Evolutionary conservation across 352 stramenopile species (phyloP), one percentile per base, ranked within the genome.

Genomic region (Pythium sp.): DNA sequence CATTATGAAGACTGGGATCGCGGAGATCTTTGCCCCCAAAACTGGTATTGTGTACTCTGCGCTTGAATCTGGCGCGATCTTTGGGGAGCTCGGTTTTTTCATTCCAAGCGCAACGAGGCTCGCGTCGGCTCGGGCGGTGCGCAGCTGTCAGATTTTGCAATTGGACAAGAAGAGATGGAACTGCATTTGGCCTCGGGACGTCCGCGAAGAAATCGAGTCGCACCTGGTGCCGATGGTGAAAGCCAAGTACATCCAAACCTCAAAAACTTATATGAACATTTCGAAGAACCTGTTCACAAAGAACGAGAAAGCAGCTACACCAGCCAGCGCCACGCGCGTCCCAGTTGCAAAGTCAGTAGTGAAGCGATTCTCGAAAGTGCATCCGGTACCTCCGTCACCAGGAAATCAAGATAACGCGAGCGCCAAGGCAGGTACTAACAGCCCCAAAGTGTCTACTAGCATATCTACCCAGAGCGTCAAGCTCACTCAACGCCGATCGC

Each of bases 41-140:
- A 79, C 79, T 4, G 68, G 72, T 11, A 69, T 86, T 8, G 75
- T 86, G 2, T 90, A 79, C 46, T 72, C 68, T 0, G 63, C 75
- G 30, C 61, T 82, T 1, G 53, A 68, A 0, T 55, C 7, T 2
- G 82, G 79, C 1, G 59, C 65, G 34, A 58, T 91, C 0, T 91
- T 93, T 58, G 84, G 82, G 3, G 81, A 91, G 55, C 86, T 86
- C 36, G 64, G 73, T 5, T 91, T 93, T 60, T 91, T 93, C 38
- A 64, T 90, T 1, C 78, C 72, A 11, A 74, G 78, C 2, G 68
- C 78, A 1, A 76, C 73, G 24, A 80, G 75, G 0, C 69, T 93
- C 15, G 79, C 80, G 9, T 81, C 75, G 0, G 60, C 70, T 1
- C 84, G 84, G 15, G 81, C 81, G 0, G 77, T 86, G 34, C 76